phyloP scores from a whole-genome alignment of 78 protist species.

The Dictyostelium discoideum region DNA sequence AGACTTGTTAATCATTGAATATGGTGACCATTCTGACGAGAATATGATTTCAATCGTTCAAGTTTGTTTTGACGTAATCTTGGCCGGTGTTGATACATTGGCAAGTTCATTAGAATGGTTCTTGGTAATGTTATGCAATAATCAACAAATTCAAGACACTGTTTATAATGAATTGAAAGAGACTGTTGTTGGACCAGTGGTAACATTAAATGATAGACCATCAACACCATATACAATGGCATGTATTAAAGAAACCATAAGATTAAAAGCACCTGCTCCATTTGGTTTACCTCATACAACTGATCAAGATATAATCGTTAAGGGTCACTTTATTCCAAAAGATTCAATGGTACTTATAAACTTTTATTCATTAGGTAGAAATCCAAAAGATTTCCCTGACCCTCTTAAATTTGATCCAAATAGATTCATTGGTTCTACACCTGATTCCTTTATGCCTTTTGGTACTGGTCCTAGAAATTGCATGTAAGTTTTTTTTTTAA shows the following conservation, averaged over 20 bases:
- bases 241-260: slow-evolving; percentile 26
- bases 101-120: slow-evolving; percentile 37
- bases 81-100: slow-evolving; percentile 5
- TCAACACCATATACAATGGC: slow-evolving; percentile 16
- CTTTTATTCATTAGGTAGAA: background rate
- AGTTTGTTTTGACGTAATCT: background rate
- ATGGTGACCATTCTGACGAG: background rate
- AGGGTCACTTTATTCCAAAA: slow-evolving; percentile 29
- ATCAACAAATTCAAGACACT: slow-evolving; percentile 15
- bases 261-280: slow-evolving; percentile 39
- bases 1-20: slow-evolving; percentile 16
- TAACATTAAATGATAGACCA: background rate
- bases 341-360: slow-evolving; percentile 20
- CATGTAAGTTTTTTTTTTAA: background rate
- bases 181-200: too few species aligned
- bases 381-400: background rate
- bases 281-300: slow-evolving; percentile 45
- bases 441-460: slow-evolving; percentile 15
- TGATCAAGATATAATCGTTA: background rate
- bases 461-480: slow-evolving; percentile 28
- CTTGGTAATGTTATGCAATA: slow-evolving; percentile 23
- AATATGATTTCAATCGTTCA: background rate
- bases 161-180: background rate
- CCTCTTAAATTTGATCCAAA: slow-evolving; percentile 21
- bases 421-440: background rate